Conservation (phyloP, 306 rosid genomes). For the Sophora flavescens region DNA sequence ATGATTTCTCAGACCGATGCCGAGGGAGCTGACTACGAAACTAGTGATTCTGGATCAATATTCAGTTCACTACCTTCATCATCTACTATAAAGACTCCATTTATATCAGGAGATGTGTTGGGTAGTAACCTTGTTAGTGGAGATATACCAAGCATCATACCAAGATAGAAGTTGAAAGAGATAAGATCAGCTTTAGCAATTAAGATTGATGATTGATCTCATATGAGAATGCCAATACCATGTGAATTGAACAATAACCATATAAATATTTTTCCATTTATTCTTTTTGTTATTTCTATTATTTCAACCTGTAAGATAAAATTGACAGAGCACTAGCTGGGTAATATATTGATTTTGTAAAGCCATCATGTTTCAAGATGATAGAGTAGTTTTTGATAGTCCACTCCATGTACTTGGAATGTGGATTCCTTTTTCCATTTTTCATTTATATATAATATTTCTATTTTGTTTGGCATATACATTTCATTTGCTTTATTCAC, state of each 20-base stretch:
- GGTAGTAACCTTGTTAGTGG: conserved; percentile 85
- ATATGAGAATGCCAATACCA: conserved; percentile 8
- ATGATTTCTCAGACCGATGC: conserved; percentile 66
- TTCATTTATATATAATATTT: too few relatives aligned
- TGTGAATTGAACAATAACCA: conserved; percentile 23
- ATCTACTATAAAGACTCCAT: conserved; percentile 56
- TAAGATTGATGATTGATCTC: background rate
- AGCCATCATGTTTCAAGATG: background rate
- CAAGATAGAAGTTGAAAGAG: conserved; percentile 65
- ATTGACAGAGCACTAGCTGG: background rate
- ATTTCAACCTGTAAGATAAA: conserved; percentile 16
- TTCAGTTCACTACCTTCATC: conserved; percentile 65
- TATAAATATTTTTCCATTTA: background rate
- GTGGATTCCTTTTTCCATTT: too few relatives aligned
- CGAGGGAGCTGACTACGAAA: conserved; percentile 37
- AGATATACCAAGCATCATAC: conserved; percentile 63
- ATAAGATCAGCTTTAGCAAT: background rate
- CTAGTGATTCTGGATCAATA: conserved; percentile 50
- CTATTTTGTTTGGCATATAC: too few relatives aligned
- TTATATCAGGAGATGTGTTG: conserved; percentile 62
- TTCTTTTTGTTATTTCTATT: conserved; percentile 2
- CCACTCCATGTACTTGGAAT: background rate
- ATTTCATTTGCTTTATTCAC: too few relatives aligned
- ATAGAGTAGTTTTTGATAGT: background rate
- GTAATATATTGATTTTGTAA: conserved; percentile 9